Evolutionary conservation across 2,329 filamentous ascomycete genomes (phyloP).

Genomic region (Bertia moriformis): DNA sequence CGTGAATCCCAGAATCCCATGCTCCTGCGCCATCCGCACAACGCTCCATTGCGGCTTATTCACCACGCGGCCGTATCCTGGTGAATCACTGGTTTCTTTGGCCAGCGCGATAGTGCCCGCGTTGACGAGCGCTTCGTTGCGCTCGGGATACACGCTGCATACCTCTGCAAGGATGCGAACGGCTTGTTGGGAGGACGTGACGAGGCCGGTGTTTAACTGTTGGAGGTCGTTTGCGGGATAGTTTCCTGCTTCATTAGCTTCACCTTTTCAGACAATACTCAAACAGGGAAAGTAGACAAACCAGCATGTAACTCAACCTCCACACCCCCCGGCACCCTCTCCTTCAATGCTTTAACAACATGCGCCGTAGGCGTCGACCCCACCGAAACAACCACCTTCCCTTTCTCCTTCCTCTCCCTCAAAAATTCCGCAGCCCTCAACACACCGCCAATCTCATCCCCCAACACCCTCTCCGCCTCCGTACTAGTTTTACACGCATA

Average conservation of each 20-base stretch:
- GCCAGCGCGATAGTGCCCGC: conserved; percentile 18
- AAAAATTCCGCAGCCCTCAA: conserved; percentile 14
- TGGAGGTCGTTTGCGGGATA: conserved; percentile 22
- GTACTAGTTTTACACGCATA: conserved; percentile 14
- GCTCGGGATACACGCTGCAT: conserved; percentile 20
- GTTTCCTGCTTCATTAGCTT: conserved; percentile 10
- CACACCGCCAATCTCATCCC: conserved; percentile 14
- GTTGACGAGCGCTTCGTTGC: conserved; percentile 21
- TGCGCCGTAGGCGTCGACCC: conserved; percentile 21
- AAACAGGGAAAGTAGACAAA: conserved; percentile 3
- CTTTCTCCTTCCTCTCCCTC: conserved; percentile 6
- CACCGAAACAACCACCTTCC: conserved; percentile 14
- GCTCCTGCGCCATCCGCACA: conserved; percentile 19
- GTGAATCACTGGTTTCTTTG: conserved; percentile 14
- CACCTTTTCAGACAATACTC: background rate
- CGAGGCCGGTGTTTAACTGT: conserved; percentile 18
- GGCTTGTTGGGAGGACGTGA: conserved; percentile 13
- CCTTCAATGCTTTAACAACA: conserved; percentile 14
- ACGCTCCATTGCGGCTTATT: conserved; percentile 14
- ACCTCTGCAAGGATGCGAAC: conserved; percentile 16
- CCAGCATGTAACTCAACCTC: conserved; percentile 20
- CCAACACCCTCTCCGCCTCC: conserved; percentile 14
- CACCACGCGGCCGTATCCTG: conserved; percentile 15
- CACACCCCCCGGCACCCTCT: conserved; percentile 12
- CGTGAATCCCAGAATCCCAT: conserved; percentile 15